These are phyloP conservation scores for Colletotrichum paranaense DNA, from an alignment of 2,329 filamentous ascomycete species.

Conservation along the genomic window DNA sequence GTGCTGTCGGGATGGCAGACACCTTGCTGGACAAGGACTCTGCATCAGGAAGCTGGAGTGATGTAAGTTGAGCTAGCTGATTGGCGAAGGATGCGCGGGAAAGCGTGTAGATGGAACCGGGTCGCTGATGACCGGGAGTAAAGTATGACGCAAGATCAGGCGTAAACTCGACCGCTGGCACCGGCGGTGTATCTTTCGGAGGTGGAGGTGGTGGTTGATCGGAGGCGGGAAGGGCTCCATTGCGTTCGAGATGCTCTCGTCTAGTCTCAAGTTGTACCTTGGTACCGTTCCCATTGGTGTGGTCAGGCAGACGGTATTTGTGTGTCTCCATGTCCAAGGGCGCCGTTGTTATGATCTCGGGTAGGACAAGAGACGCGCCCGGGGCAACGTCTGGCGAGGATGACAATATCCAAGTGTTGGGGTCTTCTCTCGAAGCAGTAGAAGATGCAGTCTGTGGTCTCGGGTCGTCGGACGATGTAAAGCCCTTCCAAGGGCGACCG, in stretches of 20 bases:
- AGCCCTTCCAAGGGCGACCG: constrained; percentile 79
- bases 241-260: constrained; percentile 67
- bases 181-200: constrained; percentile 61
- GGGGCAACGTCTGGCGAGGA: constrained; percentile 42
- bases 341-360: constrained; percentile 62
- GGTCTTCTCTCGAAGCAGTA: constrained; percentile 7
- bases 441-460: constrained; percentile 27
- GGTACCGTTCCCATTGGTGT: constrained; percentile 74
- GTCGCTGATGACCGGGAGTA: constrained; percentile 73
- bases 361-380: constrained; percentile 47
- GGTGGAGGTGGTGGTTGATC: constrained; percentile 52
- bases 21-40: constrained; percentile 86
- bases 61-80: constrained; percentile 91
- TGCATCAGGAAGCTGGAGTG: constrained; percentile 88
- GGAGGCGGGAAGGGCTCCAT: constrained; percentile 51
- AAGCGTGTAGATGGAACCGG: constrained; percentile 93
- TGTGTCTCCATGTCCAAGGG: constrained; percentile 75
- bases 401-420: constrained; percentile 1
- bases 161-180: constrained; percentile 54
- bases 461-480: constrained; percentile 61
- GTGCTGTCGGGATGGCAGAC: constrained; percentile 84
- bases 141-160: constrained; percentile 72
- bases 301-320: constrained; percentile 80
- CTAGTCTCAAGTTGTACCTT: constrained; percentile 69
- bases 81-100: constrained; percentile 93